Base-by-base conservation (phyloP, 257 asterid genomes). In the Plantago major region DNA sequence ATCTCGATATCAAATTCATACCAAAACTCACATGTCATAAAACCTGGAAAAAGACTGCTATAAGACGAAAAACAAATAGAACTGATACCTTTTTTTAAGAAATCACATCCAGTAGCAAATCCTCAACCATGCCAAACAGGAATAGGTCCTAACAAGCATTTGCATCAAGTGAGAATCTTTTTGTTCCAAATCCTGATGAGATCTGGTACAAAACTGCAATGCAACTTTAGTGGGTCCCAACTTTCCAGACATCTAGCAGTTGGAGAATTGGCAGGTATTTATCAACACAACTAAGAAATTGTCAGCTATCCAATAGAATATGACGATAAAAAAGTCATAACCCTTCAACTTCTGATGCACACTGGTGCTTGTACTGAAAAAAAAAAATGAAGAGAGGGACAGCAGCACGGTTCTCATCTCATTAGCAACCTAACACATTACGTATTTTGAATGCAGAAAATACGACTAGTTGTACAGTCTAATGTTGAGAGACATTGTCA, bases 381-480 rank as follows among this genome's bases (percentile, higher is more conserved):
- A 65, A 53, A 12, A 26, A 33, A 9, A 37, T 26, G 44, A 30
- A 54, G 33, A 74, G 18, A 19, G 58, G 62, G 71, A 65, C 78
- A 89, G 95, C 94, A 82, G 95, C 79, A 89, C 3, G 40, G 87
- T 84, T 60, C 97, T 82, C 97, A 86, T 84, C 73, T 84, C 97
- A 76, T 78, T 89, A 67, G 82, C 82, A 54, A 86, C 78, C 1
- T 22, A 55, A 33, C 8, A 5, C 40, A 33, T 33, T 33, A 4
- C 40, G 8, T 33, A 33, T 4, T 7, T 84, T 91, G 67, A 82
- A 44, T 1, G 88, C 77, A 62, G 91, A 81, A 22, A 74, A 81
- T 79, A 53, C 84, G 65, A 70, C 86, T 89, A 42, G 84, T 88
- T 77, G 89, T 78, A 59, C 84, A 89, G 66, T 87, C 83, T 9